Conservation (phyloP, 225 moss, liverwort and hornwort genomes). For the Physcomitrellopsis africana region DNA sequence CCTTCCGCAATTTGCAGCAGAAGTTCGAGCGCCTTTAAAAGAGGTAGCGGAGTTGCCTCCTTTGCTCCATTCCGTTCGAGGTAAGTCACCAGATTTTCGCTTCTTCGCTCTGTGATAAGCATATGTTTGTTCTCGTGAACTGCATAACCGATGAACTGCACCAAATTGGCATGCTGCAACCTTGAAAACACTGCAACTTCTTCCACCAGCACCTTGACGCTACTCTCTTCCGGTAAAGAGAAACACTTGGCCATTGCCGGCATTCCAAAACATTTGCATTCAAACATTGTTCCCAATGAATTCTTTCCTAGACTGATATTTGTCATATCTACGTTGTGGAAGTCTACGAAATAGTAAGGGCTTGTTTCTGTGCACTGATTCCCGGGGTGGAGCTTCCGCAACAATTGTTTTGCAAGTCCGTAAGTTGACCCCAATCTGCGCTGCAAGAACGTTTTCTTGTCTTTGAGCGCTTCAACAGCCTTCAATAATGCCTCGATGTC, state of each 20-base stretch:
- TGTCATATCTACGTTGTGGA: conserved; percentile 28
- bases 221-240: conserved; percentile 1
- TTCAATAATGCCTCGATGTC: conserved; percentile 34
- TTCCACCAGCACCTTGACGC: conserved; percentile 25
- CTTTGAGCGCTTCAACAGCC: conserved; percentile 33
- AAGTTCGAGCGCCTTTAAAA: conserved; percentile 30
- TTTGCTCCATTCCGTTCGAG: conserved; percentile 20
- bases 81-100: conserved; percentile 28
- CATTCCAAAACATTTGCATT: conserved; percentile 41
- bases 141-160: conserved; percentile 36
- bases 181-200: conserved; percentile 25
- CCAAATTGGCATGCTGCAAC: conserved; percentile 39
- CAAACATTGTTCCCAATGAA: conserved; percentile 26
- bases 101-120: conserved; percentile 31
- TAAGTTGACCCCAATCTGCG: conserved; percentile 47
- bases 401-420: conserved; percentile 44
- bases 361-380: conserved; percentile 12
- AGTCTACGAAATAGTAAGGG: conserved; percentile 28
- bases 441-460: conserved; percentile 43
- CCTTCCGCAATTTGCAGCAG: conserved; percentile 33
- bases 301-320: conserved; percentile 11
- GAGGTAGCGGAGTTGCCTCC: conserved; percentile 18
- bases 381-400: conserved; percentile 29
- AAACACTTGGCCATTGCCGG: conserved; percentile 32
- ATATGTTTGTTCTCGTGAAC: conserved; percentile 28